Percentiles rank a stretch among this genome's conserved stretches.
Evolutionary conservation across 768 basidiomycete species (phyloP).

Genomic region (Leucosporidium scottii): DNA sequence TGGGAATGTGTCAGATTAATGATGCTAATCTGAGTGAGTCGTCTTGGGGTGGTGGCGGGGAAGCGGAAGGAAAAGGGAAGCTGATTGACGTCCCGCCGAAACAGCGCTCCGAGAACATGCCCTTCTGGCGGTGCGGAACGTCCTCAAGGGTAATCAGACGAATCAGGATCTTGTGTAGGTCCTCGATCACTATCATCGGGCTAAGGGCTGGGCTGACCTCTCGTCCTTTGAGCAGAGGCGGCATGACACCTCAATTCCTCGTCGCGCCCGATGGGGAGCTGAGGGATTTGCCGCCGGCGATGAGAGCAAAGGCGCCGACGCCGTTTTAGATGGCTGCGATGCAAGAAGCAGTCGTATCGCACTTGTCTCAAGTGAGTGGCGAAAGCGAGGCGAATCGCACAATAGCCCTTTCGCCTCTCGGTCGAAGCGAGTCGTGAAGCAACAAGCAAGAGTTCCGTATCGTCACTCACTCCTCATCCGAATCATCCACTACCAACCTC

Average conservation of each 20-base stretch:
- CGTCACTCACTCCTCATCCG: conserved; percentile 13
- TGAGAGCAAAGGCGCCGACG: background rate
- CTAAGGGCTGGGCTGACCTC: background rate
- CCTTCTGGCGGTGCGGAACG: conserved; percentile 70
- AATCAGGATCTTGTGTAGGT: conserved; percentile 72
- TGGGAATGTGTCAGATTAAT: conserved; percentile 29
- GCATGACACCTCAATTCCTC: conserved; percentile 20
- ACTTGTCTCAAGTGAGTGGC: too few relatives aligned
- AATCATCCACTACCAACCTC: conserved; percentile 16
- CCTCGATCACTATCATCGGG: too few relatives aligned
- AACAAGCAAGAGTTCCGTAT: background rate
- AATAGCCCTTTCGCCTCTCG: too few relatives aligned
- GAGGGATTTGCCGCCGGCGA: conserved; percentile 23
- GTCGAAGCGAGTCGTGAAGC: background rate
- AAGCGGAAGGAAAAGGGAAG: background rate
- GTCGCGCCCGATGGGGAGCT: conserved; percentile 18
- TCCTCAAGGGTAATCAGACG: conserved; percentile 65
- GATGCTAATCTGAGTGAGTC: conserved; percentile 25
- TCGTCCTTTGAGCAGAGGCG: background rate
- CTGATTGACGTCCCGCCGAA: background rate
- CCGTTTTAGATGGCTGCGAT: too few relatives aligned
- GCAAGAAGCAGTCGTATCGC: too few relatives aligned
- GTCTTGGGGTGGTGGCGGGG: too few relatives aligned
- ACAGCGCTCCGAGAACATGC: conserved; percentile 87
- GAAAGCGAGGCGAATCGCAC: too few relatives aligned